Base-by-base conservation (phyloP, 2,329 filamentous ascomycete genomes). In the Diaporthe nobilis region DNA sequence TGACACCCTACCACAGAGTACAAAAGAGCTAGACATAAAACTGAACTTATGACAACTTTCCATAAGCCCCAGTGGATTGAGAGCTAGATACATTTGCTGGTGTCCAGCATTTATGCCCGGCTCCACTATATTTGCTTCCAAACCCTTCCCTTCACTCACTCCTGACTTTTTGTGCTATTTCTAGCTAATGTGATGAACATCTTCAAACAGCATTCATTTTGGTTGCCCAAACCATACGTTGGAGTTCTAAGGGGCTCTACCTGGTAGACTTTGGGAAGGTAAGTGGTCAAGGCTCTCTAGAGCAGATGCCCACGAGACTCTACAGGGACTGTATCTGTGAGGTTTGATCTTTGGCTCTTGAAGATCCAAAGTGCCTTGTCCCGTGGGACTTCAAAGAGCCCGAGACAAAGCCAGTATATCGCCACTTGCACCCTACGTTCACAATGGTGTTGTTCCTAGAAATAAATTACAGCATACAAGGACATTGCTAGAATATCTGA, bases 281-380 rank as follows among this genome's bases (percentile, higher is more conserved):
- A 20, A 39, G 12, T 12, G 10, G 37, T 39, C 15, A 49, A 22
- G n/a, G 3, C 9, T 20, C 7, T 25, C 3, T 22, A 15, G 10
- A 44, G 39, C n/a, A 63, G 3, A 44, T 9, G 0, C 7, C 22
- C 2, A 4, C 3, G 5, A 7, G 20, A 44, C 8, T 0, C 15
- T 1, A 34, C 34, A 22, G 10, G 2, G 4, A 12, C 28, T 31
- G 9, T 1, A 20, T 31, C 5, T 49, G 42, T 34, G 61, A n/a
- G 9, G 17, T 65, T 47, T 49, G 17, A 34, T 34, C 5, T 34
- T 13, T 25, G 5, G 4, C 20, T 47, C 1, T 8, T 34, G 17
- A 17, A 31, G 4, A 31, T 10, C 22, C 9, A 2, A 31, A 44
- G 37, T 37, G 22, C 6, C 4, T 3, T 28, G 15, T 47, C 25